phyloP scores from a whole-genome alignment of 164 flowering plant genomes.

The Macadamia integrifolia region DNA sequence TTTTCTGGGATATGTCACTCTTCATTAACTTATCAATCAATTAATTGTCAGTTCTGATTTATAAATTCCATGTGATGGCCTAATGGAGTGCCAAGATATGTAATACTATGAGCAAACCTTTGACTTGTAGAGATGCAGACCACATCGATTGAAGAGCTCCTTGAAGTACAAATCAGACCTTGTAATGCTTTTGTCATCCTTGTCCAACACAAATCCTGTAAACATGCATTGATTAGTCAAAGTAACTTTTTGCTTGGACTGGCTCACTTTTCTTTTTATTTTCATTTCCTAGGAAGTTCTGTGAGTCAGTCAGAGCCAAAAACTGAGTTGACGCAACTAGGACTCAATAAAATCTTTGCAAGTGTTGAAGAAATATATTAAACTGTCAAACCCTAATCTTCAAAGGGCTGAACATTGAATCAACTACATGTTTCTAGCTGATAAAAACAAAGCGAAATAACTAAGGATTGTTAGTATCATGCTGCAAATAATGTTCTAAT shows the following conservation, averaged over 20 bases:
- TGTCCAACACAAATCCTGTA: slow-evolving; percentile 90
- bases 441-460: too few relatives aligned
- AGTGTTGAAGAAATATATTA: too few relatives aligned
- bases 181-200: slow-evolving; percentile 80
- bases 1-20: too few relatives aligned
- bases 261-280: background rate
- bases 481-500: too few relatives aligned
- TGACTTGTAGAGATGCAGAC: slow-evolving; percentile 62
- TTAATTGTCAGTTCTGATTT: too few relatives aligned
- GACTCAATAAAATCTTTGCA: background rate
- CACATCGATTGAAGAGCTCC: slow-evolving; percentile 71
- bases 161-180: slow-evolving; percentile 89
- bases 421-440: too few relatives aligned
- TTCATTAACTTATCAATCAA: too few relatives aligned
- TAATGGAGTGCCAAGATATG: too few relatives aligned
- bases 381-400: too few relatives aligned
- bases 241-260: background rate
- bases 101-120: slow-evolving; percentile 38
- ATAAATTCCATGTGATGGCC: too few relatives aligned
- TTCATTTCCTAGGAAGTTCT: background rate
- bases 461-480: too few relatives aligned
- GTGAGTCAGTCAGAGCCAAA: background rate
- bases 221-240: slow-evolving; percentile 6
- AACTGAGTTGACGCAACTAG: background rate
- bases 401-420: too few relatives aligned